phyloP scores from a whole-genome alignment of 75 land plant species.

The Cupressus sempervirens region DNA sequence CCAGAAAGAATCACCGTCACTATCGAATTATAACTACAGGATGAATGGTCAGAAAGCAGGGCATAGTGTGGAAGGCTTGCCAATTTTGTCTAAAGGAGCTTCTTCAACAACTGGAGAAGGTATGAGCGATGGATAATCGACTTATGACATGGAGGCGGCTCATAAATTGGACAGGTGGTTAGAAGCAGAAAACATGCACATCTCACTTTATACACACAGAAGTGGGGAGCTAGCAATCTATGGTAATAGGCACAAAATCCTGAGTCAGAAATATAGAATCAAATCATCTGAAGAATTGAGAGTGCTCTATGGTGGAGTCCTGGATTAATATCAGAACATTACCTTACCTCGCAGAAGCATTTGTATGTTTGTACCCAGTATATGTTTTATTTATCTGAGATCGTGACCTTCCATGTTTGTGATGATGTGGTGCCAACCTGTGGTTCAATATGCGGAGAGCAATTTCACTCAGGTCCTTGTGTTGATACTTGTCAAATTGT shows the following conservation, averaged over 20 bases:
- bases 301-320: too few relatives aligned
- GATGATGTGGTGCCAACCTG: too few relatives aligned
- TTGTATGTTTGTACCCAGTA: too few relatives aligned
- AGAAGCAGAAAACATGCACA: conserved; percentile 41
- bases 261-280: conserved; percentile 77
- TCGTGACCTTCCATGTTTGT: too few relatives aligned
- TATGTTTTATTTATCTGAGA: too few relatives aligned
- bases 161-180: conserved; percentile 54
- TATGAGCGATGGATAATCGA: conserved; percentile 38
- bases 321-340: too few relatives aligned
- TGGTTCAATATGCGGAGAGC: too few relatives aligned
- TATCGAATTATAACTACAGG: conserved; percentile 22
- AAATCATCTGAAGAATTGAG: conserved; percentile 62
- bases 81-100: conserved; percentile 18
- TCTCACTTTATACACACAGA: neutral
- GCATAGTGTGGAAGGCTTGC: conserved; percentile 14
- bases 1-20: conserved; percentile 18
- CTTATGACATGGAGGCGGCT: conserved; percentile 54
- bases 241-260: conserved; percentile 33
- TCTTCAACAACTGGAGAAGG: conserved; percentile 13
- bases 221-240: conserved; percentile 10
- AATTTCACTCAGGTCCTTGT: too few relatives aligned
- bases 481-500: too few relatives aligned
- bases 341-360: too few relatives aligned
- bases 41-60: conserved; percentile 22